phyloP scores from a whole-genome alignment of 257 asterid species.

The Orobanche coerulescens region DNA sequence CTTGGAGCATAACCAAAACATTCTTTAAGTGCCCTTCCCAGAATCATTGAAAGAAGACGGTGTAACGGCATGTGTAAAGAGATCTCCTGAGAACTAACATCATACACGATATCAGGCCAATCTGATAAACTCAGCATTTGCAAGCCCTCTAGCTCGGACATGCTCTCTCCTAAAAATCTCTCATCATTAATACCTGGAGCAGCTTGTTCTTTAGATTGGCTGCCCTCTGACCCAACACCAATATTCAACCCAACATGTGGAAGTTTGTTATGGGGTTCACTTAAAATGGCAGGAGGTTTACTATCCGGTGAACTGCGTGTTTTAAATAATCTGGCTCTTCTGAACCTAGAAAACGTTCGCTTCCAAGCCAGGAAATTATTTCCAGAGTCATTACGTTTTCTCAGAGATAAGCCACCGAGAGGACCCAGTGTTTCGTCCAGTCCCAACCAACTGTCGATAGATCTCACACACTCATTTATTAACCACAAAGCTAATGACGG shows the following conservation, averaged over 20 bases:
- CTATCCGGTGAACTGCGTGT: conserved; percentile 35
- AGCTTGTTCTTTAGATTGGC: conserved; percentile 37
- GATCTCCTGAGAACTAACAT: conserved; percentile 83
- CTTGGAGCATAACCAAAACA: conserved; percentile 41
- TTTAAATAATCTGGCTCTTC: conserved; percentile 53
- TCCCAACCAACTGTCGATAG: conserved; percentile 78
- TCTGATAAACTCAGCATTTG: conserved; percentile 61
- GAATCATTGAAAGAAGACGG: conserved; percentile 67
- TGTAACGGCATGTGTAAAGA: conserved; percentile 88
- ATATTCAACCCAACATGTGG: conserved; percentile 31
- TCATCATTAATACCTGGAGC: conserved; percentile 43
- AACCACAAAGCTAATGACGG: conserved; percentile 73
- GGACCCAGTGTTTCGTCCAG: conserved; percentile 61
- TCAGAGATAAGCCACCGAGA: conserved; percentile 42
- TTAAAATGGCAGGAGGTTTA: conserved; percentile 31
- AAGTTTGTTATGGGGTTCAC: conserved; percentile 31
- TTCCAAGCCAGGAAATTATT: conserved; percentile 50
- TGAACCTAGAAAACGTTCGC: conserved; percentile 61
- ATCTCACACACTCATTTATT: conserved; percentile 74
- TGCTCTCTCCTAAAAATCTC: conserved; percentile 39
- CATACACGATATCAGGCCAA: conserved; percentile 79
- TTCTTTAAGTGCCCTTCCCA: conserved; percentile 66
- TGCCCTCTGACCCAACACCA: conserved; percentile 38
- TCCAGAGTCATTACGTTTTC: conserved; percentile 43
- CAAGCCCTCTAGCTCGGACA: conserved; percentile 56